Conservation (phyloP, 2,329 filamentous ascomycete species). For the Fusarium udum region DNA sequence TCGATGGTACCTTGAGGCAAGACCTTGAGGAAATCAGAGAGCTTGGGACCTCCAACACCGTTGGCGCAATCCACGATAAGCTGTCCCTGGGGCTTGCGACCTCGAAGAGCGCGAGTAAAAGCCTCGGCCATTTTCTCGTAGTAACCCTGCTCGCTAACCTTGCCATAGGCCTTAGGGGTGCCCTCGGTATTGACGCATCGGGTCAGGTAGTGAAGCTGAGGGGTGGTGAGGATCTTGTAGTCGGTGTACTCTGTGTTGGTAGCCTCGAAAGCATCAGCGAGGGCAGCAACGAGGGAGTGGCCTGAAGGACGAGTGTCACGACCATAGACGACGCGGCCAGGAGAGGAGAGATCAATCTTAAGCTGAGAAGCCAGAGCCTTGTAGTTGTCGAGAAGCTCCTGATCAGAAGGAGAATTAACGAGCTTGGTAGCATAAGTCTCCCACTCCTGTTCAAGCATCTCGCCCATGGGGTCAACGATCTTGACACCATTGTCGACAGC, state of each 20-base stretch:
- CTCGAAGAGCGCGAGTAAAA: slow-evolving; percentile 83
- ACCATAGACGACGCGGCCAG: slow-evolving; percentile 86
- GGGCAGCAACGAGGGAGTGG: slow-evolving; percentile 79
- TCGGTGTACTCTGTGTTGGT: slow-evolving; percentile 80
- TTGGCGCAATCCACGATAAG: slow-evolving; percentile 96
- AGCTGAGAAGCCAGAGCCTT: slow-evolving; percentile 77
- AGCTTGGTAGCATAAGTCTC: slow-evolving; percentile 87
- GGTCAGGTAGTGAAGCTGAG: slow-evolving; percentile 97
- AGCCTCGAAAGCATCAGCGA: slow-evolving; percentile 81
- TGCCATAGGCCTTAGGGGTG: slow-evolving; percentile 86
- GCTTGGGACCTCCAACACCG: slow-evolving; percentile 92
- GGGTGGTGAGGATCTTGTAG: slow-evolving; percentile 92
- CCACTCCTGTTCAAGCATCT: slow-evolving; percentile 98
- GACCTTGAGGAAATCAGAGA: slow-evolving; percentile 85
- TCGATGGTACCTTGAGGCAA: slow-evolving; percentile 79
- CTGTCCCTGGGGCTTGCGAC: slow-evolving; percentile 75
- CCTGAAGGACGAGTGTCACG: slow-evolving; percentile 94
- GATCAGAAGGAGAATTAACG: slow-evolving; percentile 82
- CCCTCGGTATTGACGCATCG: slow-evolving; percentile 93
- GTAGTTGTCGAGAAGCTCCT: slow-evolving; percentile 80
- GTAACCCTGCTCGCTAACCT: slow-evolving; percentile 89
- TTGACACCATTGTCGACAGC: slow-evolving; percentile 92
- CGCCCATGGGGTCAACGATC: slow-evolving; percentile 95
- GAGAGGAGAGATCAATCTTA: slow-evolving; percentile 75
- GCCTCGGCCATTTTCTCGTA: slow-evolving; percentile 90